phyloP scores from a whole-genome alignment of 2,329 filamentous ascomycete genomes.

The Pestalotiopsis sp. region DNA sequence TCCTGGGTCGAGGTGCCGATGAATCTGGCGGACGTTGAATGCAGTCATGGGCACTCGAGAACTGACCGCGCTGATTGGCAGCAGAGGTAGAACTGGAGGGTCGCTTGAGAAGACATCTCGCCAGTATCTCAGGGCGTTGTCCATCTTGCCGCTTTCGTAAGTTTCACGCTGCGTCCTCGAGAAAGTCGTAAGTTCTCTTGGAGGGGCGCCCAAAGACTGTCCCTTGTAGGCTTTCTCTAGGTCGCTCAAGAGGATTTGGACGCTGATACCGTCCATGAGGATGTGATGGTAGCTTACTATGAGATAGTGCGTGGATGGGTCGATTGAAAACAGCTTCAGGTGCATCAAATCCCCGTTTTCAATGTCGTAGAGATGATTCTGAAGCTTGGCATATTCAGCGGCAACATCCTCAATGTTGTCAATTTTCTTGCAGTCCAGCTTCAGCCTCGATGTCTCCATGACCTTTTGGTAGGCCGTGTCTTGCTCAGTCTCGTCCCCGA shows the following conservation, averaged over 20 bases:
- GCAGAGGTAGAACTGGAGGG: slow-evolving; percentile 33
- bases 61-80: slow-evolving; percentile 29
- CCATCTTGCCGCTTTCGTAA: not conserved
- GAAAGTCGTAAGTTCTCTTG: slow-evolving; percentile 39
- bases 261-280: slow-evolving; percentile 49
- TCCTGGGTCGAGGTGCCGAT: not conserved
- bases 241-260: slow-evolving; percentile 44
- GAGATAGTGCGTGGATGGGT: slow-evolving; percentile 34
- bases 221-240: slow-evolving; percentile 44
- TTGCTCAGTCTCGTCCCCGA: slow-evolving; percentile 13
- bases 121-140: slow-evolving; percentile 37
- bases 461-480: not conserved
- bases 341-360: slow-evolving; percentile 26
- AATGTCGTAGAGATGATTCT: slow-evolving; percentile 31
- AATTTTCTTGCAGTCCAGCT: not conserved
- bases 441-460: not conserved
- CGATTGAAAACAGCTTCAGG: slow-evolving; percentile 24
- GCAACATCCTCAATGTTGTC: not conserved
- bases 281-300: slow-evolving; percentile 52
- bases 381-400: not conserved
- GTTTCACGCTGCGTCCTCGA: slow-evolving; percentile 28
- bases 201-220: slow-evolving; percentile 19
- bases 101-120: slow-evolving; percentile 22
- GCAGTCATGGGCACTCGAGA: slow-evolving; percentile 22
- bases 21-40: slow-evolving; percentile 22